Evolutionary conservation across 352 stramenopile species (phyloP).

Genomic region (Pythium coloratum): DNA sequence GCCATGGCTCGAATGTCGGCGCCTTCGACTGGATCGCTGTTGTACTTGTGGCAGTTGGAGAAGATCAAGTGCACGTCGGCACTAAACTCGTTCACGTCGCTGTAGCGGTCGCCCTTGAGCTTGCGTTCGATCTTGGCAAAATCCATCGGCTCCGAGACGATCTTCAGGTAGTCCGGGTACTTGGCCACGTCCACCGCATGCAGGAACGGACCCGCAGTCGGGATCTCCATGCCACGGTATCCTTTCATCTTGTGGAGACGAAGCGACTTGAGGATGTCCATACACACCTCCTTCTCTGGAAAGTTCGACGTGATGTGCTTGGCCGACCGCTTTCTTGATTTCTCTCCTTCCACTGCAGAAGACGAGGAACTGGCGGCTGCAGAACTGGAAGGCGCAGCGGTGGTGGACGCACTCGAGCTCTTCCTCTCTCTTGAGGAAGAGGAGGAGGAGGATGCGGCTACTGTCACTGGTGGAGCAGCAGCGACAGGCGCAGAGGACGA

Average conservation of each 20-base stretch:
- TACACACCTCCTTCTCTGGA: constrained; percentile 61
- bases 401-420: constrained; percentile 23
- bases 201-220: constrained; percentile 77
- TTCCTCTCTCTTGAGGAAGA: constrained; percentile 36
- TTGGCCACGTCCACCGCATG: constrained; percentile 86
- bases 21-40: constrained; percentile 82
- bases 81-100: constrained; percentile 75
- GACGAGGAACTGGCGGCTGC: not conserved
- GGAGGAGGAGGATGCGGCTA: constrained; percentile 15
- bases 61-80: constrained; percentile 88
- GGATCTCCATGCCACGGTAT: constrained; percentile 78
- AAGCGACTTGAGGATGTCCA: constrained; percentile 73
- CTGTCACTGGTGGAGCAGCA: constrained; percentile 13
- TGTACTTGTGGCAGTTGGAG: constrained; percentile 90
- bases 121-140: constrained; percentile 88
- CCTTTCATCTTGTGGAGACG: constrained; percentile 85
- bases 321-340: constrained; percentile 38
- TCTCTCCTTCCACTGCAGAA: constrained; percentile 25
- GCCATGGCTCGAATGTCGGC: constrained; percentile 88
- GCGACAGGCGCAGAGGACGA: constrained; percentile 7
- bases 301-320: constrained; percentile 43
- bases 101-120: constrained; percentile 81
- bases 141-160: constrained; percentile 85
- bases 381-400: not conserved
- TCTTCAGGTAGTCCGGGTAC: constrained; percentile 80